Percentiles rank a stretch among this genome's conserved stretches.
These are phyloP conservation scores for Hypseocharis bilobata DNA, from an alignment of 441 rosid genomes.

Conservation along the genomic window DNA sequence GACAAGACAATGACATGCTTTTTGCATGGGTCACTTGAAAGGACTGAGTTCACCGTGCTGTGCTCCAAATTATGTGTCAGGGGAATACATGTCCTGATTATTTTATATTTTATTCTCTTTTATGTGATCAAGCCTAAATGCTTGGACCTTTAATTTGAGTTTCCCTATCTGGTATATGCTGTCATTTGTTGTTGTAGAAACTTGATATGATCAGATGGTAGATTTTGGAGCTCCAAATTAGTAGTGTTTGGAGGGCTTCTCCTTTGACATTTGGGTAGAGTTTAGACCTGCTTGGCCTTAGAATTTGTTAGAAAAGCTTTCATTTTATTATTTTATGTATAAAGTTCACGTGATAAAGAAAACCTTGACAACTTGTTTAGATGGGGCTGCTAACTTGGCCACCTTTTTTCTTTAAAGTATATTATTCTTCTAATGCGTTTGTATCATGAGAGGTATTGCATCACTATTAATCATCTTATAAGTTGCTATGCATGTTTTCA, in stretches of 20 bases:
- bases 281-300: not conserved
- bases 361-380: not conserved
- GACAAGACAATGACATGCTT: too few relatives aligned
- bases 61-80: too few relatives aligned
- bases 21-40: too few relatives aligned
- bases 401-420: not conserved
- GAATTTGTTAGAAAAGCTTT: not conserved
- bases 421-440: not conserved
- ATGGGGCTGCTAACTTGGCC: not conserved
- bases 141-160: not conserved
- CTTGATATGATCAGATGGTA: too few relatives aligned
- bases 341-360: not conserved
- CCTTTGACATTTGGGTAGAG: too few relatives aligned
- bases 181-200: too few relatives aligned
- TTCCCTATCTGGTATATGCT: not conserved
- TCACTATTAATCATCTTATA: not conserved
- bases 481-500: conserved; percentile 26
- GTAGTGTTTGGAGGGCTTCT: too few relatives aligned
- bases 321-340: not conserved
- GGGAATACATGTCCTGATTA: too few relatives aligned
- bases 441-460: not conserved
- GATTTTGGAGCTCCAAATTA: too few relatives aligned
- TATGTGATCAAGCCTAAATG: too few relatives aligned
- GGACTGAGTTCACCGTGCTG: too few relatives aligned
- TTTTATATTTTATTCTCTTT: too few relatives aligned